Base-by-base conservation (phyloP, 495 filamentous ascomycete genomes). In the Aspergillus steynii region DNA sequence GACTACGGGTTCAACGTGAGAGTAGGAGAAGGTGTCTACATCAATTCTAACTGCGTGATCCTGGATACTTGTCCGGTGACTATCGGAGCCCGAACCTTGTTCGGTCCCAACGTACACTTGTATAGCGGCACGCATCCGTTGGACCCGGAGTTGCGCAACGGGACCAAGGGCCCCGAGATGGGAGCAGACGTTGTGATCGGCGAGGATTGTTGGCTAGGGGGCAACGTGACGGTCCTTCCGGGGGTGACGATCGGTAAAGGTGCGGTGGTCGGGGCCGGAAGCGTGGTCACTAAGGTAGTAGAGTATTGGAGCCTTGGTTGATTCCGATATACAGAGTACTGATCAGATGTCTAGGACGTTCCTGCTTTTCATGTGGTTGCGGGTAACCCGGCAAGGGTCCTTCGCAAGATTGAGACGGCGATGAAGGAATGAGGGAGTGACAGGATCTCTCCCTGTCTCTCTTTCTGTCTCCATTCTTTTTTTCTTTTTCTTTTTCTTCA, bases 131-230 rank as follows among this genome's bases (percentile, higher is more conserved):
- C 84, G 0, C 93, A 97, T 72, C 91, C 92, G 1, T 74, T 91
- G 3, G 88, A 94, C 62, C 91, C 90, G 1, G 78, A 78, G 0
- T 58, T 92, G 12, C 81, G 92, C 9, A 89, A 93, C 67, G 91
- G 93, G 0, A 86, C 82, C 2, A 69, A 82, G 47, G 93, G 92
- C 0, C 90, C 92, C 0, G 93, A 96, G 74, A 65, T 75, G 28
- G 93, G 92, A 0, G 85, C 82, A 58, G 87, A 90, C 20, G 90
- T 97, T 63, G 80, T 75, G 14, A 86, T 96, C 59, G 91, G 88
- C 0, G 90, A 96, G 65, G 93, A 96, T 71, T 95, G 91, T 64
- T 97, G 93, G 93, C 71, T 97, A 29, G 91, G 90, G 0, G 93
- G 93, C 0, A 88, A 88, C 69, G 91, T 89, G 8, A 83, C 82